Conservation (phyloP, 805 yeast genomes). For the Wickerhamiella occidentalis region DNA sequence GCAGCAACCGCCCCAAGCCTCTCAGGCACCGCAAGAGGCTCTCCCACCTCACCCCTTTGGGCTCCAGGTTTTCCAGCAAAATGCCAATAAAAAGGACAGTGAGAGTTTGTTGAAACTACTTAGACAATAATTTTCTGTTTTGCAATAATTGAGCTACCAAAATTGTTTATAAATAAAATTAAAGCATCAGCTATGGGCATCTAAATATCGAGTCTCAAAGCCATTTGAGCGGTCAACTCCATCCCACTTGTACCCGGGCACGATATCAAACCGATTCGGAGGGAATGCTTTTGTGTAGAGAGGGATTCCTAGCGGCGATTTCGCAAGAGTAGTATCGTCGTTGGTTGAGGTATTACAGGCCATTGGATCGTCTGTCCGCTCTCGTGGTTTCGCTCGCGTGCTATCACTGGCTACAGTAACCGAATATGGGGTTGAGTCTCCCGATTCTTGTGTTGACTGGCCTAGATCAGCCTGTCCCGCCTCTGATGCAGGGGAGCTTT, state of each 20-base stretch:
- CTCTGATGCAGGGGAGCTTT: background rate
- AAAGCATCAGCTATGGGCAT: background rate
- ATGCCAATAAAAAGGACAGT: conserved; percentile 5
- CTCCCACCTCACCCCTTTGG: background rate
- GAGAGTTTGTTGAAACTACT: conserved; percentile 3
- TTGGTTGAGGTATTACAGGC: background rate
- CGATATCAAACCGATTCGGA: conserved; percentile 60
- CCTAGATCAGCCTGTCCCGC: background rate
- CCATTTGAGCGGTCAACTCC: conserved; percentile 87
- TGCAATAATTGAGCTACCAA: background rate
- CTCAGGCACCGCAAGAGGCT: conserved; percentile 5
- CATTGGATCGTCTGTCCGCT: conserved; percentile 8
- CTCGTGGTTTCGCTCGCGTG: background rate
- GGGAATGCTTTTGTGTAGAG: conserved; percentile 44
- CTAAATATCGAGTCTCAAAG: conserved; percentile 56
- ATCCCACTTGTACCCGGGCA: conserved; percentile 82
- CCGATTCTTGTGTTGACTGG: background rate
- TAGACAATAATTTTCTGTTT: background rate
- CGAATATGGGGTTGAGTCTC: background rate
- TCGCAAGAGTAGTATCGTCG: background rate
- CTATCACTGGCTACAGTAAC: background rate
- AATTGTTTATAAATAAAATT: background rate
- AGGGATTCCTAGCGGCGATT: conserved; percentile 35
- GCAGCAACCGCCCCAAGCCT: conserved; percentile 12
- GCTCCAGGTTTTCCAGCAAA: background rate